Evolutionary conservation across 2,329 filamentous ascomycete genomes (phyloP), one percentile per base, ranked within the genome.

Genomic region (Colletotrichum sp.): DNA sequence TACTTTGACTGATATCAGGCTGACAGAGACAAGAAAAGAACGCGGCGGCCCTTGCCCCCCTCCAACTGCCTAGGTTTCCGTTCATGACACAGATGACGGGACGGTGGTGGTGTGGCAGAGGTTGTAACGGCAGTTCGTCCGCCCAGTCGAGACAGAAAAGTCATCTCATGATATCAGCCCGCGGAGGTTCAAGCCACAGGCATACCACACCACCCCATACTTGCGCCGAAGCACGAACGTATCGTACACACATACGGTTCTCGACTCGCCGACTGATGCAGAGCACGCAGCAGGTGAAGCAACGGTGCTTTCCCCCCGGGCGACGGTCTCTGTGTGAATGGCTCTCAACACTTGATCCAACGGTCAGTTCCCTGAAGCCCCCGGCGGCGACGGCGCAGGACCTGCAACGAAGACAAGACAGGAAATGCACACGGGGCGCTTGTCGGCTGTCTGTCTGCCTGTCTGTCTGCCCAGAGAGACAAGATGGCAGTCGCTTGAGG

Each of bases 131-230:
- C 55, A 55, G 72, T 75, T 75, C 69, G 63, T 72, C 72, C 63
- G 32, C n/a, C 6, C 18, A 59, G 24, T 15, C 18, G 7, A 24
- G 30, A 66, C 12, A 44, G 24, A 34, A 55, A 63, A 68, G 57
- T 68, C 63, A 75, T 75, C 73, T 68, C 73, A 75, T 32, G 39
- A 64, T 13, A 62, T 75, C 73, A 72, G 55, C 13, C 63, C 62
- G 34, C 32, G 13, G 21, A 64, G 62, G 62, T 28, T 64, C 32
- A 39, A 30, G 34, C 30, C 59, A 62, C 26, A 62, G 32, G 1
- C n/a, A 30, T 2, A 30, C 16, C 26, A 21, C 28, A 28, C 26
- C 44, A 21, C 44, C 3, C 44, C 44, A 52, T 21, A 30, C 26
- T 28, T 28, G 55, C 55, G 55, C 55, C 21, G 55, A 59, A 26